Base-by-base conservation (phyloP, 257 asterid species). In the Galeopsis tetrahit region DNA sequence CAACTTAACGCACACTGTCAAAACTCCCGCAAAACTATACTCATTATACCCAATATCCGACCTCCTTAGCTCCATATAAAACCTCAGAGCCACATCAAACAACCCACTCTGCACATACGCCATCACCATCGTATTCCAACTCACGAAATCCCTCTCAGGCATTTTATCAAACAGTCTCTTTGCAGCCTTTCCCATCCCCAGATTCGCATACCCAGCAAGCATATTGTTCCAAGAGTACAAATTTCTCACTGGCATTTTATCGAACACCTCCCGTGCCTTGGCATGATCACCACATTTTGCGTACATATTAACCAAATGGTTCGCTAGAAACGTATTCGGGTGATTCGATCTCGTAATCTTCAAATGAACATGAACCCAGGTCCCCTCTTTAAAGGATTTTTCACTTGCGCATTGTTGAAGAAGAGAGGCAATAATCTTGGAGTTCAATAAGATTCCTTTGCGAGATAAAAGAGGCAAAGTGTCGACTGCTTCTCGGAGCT, bases 191-290 rank as follows among this genome's bases (percentile, higher is more conserved):
- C 60, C 75, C 90, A 86, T 84, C 75, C 91, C 90, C 70, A 79
- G 67, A 65, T 82, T 82, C 0, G 91, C 88, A 73, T 88, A 92
- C 32, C 96, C 93, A 40, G 92, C 75, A 6, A 92, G 91, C 97
- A 89, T 88, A 71, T 75, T 82, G 76, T 92, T 92, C 97, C 97
- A 92, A 34, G 95, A 89, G 68, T 86, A 92, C 88, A 92, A 75
- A 80, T 87, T 89, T 79, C 85, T 84, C 2, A 4, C 71, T 4
- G 71, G 52, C 96, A 88, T 83, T 88, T 82, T 82, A 72, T 88
- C 94, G 28, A 92, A 90, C 85, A 92, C 78, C 51, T 77, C 76
- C 34, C 97, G 95, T 4, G 97, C 97, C 72, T 69, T 80, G 3
- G n/a, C 78, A 72, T 79, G 89, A 81, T 90, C 88, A 7, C 96